Base-by-base conservation (phyloP, 768 basidiomycete genomes). In the Kwoniella heveanensis region DNA sequence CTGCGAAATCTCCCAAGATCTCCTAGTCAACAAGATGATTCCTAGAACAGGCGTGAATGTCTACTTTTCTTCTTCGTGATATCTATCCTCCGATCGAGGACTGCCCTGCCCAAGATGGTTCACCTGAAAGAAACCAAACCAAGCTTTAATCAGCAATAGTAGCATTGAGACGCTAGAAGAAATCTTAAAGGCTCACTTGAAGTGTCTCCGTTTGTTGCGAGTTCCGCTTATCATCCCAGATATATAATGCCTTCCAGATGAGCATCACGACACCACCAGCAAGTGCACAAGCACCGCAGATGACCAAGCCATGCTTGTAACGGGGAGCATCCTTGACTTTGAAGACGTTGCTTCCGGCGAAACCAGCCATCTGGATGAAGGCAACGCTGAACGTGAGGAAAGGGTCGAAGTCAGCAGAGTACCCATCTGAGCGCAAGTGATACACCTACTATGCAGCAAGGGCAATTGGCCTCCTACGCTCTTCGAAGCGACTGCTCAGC, bases 281-380 rank as follows among this genome's bases (percentile, higher is more conserved):
- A 2, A 57, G 17, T 1, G 64, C 64, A 30, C 64, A 65, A 8
- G 58, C 57, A 10, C 64, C 64, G 32, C 64, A 65, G 52, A 65
- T 65, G 58, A 60, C 53, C 32, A 65, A 49, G 30, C 64, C 64
- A 36, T 60, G 64, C 22, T 55, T 65, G 53, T 65, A 65, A 15
- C 64, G 39, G 13, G 64, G 64, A 0, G 64, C 64, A 25, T 65
- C 64, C 21, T 54, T 60, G 39, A 39, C 19, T 30, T 60, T 55
- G 64, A 65, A 61, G 1, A 66, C 65, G 54, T 66, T 66, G 21
- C 60, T 54, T 22, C 65, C 65, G n/a, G 65, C 65, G 37, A 66
- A 66, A 29, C 65, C 65, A 19, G 65, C 65, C 56, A 66, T 61
- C 46, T 66, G 65, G 12, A 66, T 66, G 32, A 57, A 66, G 12